These are phyloP conservation scores for Adansonia madagascariensis DNA, from an alignment of 441 rosid genomes.

Conservation along the genomic window DNA sequence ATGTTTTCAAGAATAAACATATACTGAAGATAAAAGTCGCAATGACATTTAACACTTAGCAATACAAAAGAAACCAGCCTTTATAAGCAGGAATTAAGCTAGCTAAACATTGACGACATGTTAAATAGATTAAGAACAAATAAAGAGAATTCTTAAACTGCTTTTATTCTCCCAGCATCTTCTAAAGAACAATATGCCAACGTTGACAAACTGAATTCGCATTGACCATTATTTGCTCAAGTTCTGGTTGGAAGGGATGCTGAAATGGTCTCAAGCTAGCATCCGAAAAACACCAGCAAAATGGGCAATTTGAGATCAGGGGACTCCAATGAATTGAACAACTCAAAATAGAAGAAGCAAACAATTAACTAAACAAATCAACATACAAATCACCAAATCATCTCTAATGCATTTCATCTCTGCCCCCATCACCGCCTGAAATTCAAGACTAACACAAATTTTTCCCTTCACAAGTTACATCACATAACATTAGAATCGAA, in stretches of 20 bases:
- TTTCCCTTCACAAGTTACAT: neutral
- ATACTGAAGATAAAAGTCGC: neutral
- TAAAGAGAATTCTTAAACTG: neutral
- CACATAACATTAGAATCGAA: neutral
- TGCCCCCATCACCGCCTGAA: neutral
- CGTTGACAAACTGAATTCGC: neutral
- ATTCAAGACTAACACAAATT: neutral
- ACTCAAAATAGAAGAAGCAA: slow-evolving; percentile 11
- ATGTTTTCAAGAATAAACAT: neutral
- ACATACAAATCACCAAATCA: neutral
- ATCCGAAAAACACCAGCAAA: neutral
- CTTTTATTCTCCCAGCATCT: slow-evolving; percentile 9
- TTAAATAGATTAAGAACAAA: neutral
- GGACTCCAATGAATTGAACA: neutral
- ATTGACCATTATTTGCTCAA: neutral
- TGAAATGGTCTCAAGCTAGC: neutral
- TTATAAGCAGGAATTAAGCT: slow-evolving; percentile 1
- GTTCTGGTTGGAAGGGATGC: neutral
- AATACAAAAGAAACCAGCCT: slow-evolving; percentile 23
- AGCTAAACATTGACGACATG: neutral
- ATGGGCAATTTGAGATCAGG: neutral
- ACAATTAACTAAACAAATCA: neutral
- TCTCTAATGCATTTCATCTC: neutral
- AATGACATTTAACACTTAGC: slow-evolving; percentile 12
- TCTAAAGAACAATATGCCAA: neutral